Conservation (phyloP, 805 yeast genomes). For the Priceomyces haplophilus region DNA sequence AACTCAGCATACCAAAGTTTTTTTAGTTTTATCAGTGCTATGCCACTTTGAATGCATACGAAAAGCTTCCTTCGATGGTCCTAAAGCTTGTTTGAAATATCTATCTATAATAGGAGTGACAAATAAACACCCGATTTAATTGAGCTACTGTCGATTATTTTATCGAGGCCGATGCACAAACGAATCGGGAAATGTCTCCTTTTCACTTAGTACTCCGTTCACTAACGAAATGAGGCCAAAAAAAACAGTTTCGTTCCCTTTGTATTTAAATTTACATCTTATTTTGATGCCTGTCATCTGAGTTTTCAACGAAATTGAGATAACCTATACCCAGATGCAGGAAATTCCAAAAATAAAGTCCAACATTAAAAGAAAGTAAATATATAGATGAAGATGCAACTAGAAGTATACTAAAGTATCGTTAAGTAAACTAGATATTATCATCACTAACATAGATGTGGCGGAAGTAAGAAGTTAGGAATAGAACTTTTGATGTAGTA, state of each 20-base stretch:
- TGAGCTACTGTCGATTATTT: neutral
- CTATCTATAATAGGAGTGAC: neutral
- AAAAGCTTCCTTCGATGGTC: neutral
- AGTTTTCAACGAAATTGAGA: neutral
- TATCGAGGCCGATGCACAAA: neutral
- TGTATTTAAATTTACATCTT: no score
- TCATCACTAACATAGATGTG: conserved; percentile 66
- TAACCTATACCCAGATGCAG: neutral
- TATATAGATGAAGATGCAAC: neutral
- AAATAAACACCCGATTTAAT: neutral
- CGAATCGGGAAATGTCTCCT: neutral
- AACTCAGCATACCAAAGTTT: conserved; percentile 4
- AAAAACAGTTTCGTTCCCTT: no score
- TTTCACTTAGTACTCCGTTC: neutral
- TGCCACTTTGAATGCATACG: neutral
- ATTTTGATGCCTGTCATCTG: no score
- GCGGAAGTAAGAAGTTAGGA: conserved; percentile 92
- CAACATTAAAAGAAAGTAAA: neutral
- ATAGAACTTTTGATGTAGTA: conserved; percentile 90
- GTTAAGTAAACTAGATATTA: no score
- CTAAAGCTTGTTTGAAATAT: neutral
- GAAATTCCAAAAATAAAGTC: neutral
- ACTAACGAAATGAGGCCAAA: neutral
- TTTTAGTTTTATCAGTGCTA: neutral
- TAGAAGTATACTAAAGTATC: neutral